Percentiles rank a stretch among this genome's conserved stretches.
Evolutionary conservation across 2,329 filamentous ascomycete genomes (phyloP).

Genomic region (Epichloe baconii): DNA sequence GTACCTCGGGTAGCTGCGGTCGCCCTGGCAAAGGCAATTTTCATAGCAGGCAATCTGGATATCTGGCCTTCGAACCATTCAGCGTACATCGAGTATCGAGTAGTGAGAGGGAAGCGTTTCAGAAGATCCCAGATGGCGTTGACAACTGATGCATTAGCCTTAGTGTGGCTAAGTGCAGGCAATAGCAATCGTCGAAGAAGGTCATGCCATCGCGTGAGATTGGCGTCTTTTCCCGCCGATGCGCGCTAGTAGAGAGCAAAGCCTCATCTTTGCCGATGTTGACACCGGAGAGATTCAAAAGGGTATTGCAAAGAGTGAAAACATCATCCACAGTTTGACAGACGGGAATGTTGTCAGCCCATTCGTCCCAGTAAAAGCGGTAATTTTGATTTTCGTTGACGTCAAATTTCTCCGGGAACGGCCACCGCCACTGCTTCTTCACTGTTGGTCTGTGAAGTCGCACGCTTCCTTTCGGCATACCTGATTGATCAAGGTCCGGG

Average conservation of each 20-base stretch:
- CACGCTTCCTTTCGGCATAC: slow-evolving; percentile 56
- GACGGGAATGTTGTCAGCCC: slow-evolving; percentile 83
- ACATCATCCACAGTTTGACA: slow-evolving; percentile 87
- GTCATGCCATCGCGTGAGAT: slow-evolving; percentile 69
- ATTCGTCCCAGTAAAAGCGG: slow-evolving; percentile 94
- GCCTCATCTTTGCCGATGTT: slow-evolving; percentile 76
- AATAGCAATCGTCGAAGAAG: slow-evolving; percentile 75
- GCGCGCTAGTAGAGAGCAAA: slow-evolving; percentile 66
- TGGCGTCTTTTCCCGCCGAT: slow-evolving; percentile 68
- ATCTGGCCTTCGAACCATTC: slow-evolving; percentile 81
- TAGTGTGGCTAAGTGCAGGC: slow-evolving; percentile 75
- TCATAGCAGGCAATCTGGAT: slow-evolving; percentile 65
- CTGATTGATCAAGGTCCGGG: slow-evolving; percentile 46
- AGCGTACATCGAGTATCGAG: slow-evolving; percentile 77
- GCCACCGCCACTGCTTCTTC: slow-evolving; percentile 69
- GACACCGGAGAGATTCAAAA: slow-evolving; percentile 77
- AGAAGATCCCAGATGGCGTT: slow-evolving; percentile 81
- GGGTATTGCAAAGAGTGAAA: slow-evolving; percentile 70
- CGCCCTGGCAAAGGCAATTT: slow-evolving; percentile 63
- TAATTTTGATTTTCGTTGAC: slow-evolving; percentile 68
- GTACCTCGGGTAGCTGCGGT: slow-evolving; percentile 69
- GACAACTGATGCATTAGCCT: slow-evolving; percentile 69
- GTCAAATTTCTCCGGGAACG: slow-evolving; percentile 65
- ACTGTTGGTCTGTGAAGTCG: slow-evolving; percentile 44
- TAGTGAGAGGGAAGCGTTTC: slow-evolving; percentile 60